Percentiles rank a stretch among this genome's conserved stretches.
Evolutionary conservation across 2,329 filamentous ascomycete genomes (phyloP).

Genomic region (Dryadomyces sulphureus): DNA sequence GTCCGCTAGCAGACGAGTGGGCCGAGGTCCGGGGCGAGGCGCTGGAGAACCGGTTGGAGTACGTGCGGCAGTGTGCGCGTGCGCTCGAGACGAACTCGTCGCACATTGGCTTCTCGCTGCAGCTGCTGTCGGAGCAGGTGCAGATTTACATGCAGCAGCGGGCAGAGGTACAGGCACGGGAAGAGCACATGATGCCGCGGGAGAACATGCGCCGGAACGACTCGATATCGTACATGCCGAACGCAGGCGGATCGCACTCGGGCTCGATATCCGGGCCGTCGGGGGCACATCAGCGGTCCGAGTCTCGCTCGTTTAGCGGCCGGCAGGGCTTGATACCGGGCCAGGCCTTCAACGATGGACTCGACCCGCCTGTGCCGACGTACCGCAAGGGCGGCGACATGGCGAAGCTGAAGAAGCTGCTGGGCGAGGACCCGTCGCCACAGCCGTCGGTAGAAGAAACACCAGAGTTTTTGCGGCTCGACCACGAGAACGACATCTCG

Average conservation of each 20-base stretch:
- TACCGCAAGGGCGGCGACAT: constrained; percentile 45
- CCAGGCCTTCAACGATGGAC: constrained; percentile 50
- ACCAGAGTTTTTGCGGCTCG: constrained; percentile 71
- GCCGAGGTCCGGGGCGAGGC: constrained; percentile 81
- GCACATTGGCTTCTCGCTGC: constrained; percentile 76
- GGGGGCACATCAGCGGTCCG: constrained; percentile 35
- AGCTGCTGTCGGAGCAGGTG: constrained; percentile 73
- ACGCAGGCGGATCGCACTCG: constrained; percentile 8
- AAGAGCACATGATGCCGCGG: constrained; percentile 28
- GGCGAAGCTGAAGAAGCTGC: constrained; percentile 51
- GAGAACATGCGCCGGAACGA: constrained; percentile 42
- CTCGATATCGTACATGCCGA: constrained; percentile 35
- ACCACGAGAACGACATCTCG: constrained; percentile 76
- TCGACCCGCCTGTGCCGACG: constrained; percentile 27
- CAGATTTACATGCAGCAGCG: constrained; percentile 38
- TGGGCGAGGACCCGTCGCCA: constrained; percentile 48
- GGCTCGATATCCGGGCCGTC: constrained; percentile 1
- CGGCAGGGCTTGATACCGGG: constrained; percentile 36
- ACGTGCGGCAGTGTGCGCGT: constrained; percentile 61
- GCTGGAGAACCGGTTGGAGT: constrained; percentile 70
- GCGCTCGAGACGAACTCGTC: constrained; percentile 77
- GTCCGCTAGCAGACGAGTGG: constrained; percentile 90
- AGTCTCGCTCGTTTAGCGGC: constrained; percentile 33
- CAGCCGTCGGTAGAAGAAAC: constrained; percentile 51
- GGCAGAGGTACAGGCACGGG: constrained; percentile 27